Evolutionary conservation across 148 eudicot species (phyloP).

Genomic region (Silene latifolia): DNA sequence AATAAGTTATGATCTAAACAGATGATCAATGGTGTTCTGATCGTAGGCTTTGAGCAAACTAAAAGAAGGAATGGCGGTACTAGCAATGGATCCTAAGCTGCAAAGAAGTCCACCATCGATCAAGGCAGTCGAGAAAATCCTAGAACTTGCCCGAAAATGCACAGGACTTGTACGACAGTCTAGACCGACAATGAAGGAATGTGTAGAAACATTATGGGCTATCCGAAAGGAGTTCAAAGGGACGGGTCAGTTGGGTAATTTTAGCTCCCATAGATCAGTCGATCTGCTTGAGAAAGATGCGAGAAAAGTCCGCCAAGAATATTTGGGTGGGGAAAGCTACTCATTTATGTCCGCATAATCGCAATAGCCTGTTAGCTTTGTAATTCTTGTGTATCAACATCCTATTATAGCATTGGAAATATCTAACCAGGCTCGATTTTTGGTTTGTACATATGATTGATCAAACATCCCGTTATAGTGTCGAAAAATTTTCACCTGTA

Average conservation of each 20-base stretch:
- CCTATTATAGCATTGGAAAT: background rate
- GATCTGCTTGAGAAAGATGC: constrained; percentile 35
- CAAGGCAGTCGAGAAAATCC: constrained; percentile 44
- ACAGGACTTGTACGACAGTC: constrained; percentile 38
- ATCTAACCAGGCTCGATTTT: background rate
- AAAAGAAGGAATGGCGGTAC: constrained; percentile 51
- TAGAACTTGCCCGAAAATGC: constrained; percentile 58
- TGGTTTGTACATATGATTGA: constrained; percentile 5
- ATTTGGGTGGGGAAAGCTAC: constrained; percentile 36
- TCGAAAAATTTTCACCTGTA: background rate
- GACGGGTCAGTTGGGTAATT: constrained; percentile 16
- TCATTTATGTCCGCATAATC: constrained; percentile 41
- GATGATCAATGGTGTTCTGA: background rate
- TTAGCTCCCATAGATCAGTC: constrained; percentile 37
- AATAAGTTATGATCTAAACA: background rate
- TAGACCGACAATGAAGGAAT: constrained; percentile 72
- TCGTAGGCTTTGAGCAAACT: constrained; percentile 57
- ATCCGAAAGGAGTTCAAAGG: constrained; percentile 51
- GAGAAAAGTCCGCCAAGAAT: constrained; percentile 30
- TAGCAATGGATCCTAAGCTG: constrained; percentile 71
- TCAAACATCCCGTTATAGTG: background rate
- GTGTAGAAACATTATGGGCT: constrained; percentile 60
- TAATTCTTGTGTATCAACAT: background rate
- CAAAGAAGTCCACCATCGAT: constrained; percentile 57
- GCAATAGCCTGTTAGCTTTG: background rate